Conservation (phyloP, 768 basidiomycete genomes). For the Leccinellum rugosiceps region DNA sequence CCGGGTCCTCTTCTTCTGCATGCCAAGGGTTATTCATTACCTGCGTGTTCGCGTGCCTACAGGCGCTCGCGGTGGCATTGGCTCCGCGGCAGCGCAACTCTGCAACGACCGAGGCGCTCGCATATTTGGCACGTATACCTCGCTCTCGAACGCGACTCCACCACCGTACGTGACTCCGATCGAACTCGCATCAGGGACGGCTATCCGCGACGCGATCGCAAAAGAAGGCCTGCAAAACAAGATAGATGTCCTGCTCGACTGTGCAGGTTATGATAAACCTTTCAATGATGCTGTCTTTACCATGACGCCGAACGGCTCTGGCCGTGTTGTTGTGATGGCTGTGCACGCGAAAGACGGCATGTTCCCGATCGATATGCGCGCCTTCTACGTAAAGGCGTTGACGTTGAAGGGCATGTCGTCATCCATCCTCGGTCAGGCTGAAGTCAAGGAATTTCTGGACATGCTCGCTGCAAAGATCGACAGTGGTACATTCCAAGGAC, state of each 20-base stretch:
- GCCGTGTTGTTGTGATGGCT: constrained; percentile 35
- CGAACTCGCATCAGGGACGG: constrained; percentile 27
- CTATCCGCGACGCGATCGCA: constrained; percentile 31
- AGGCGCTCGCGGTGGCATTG: constrained; percentile 36
- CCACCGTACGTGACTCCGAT: constrained; percentile 33
- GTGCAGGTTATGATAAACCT: constrained; percentile 32
- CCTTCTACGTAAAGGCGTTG: constrained; percentile 30
- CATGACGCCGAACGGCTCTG: constrained; percentile 32
- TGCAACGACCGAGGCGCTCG: constrained; percentile 31
- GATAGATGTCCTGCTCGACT: constrained; percentile 33
- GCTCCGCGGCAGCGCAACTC: constrained; percentile 33
- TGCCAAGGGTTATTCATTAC: not conserved
- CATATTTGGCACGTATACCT: constrained; percentile 35
- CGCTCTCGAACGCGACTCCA: constrained; percentile 21
- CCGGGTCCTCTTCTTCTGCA: not conserved
- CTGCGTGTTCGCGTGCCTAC: not conserved
- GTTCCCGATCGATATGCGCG: constrained; percentile 31
- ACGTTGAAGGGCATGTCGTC: constrained; percentile 33
- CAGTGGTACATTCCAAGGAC: constrained; percentile 25
- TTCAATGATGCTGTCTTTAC: constrained; percentile 34
- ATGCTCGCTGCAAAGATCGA: constrained; percentile 31
- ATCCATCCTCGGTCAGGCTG: constrained; percentile 17
- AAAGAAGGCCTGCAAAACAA: constrained; percentile 27
- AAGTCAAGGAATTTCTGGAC: constrained; percentile 30
- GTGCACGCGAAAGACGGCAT: constrained; percentile 32